A percentile compares a stretch with the other conserved stretches of the same genome.
These are phyloP conservation scores for Veloporphyrellus conicus DNA, from an alignment of 1,284 basidiomycete genomes.

Conservation along the genomic window DNA sequence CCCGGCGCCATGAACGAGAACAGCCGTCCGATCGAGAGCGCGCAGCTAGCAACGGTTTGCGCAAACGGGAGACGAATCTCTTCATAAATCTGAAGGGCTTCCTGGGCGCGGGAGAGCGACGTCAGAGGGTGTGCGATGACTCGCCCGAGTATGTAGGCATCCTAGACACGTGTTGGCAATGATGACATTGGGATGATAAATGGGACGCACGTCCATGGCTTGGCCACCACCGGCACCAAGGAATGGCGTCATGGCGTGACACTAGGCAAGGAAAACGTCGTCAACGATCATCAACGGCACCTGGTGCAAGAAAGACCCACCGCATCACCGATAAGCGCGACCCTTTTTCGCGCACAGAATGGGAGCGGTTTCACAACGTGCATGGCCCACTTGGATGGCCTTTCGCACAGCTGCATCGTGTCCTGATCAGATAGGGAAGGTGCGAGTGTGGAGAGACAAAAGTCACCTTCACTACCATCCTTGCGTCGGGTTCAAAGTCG, in stretches of 20 bases:
- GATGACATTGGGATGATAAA: not conserved
- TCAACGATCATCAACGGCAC: too few relatives aligned
- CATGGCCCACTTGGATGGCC: constrained; percentile 29
- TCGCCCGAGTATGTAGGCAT: constrained; percentile 35
- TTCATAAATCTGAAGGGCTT: constrained; percentile 32
- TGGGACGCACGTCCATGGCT: constrained; percentile 29
- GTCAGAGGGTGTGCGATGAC: constrained; percentile 28
- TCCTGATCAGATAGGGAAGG: too few relatives aligned
- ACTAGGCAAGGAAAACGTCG: constrained; percentile 22
- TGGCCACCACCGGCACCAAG: constrained; percentile 30
- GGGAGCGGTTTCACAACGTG: constrained; percentile 33
- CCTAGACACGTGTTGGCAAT: constrained; percentile 17
- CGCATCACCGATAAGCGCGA: constrained; percentile 38
- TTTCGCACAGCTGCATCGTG: constrained; percentile 16
- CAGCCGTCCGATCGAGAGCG: constrained; percentile 15
- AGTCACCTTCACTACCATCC: constrained; percentile 38
- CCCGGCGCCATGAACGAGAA: constrained; percentile 12
- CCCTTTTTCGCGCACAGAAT: constrained; percentile 28
- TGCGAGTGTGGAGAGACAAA: too few relatives aligned
- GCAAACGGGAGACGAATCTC: constrained; percentile 26
- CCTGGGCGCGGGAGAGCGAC: constrained; percentile 16
- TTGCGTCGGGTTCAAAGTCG: constrained; percentile 44
- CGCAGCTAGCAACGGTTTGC: constrained; percentile 5
- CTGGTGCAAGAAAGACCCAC: constrained; percentile 14
- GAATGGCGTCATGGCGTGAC: constrained; percentile 32